Evolutionary conservation across 176 grass and related monocot species (phyloP), one percentile per base, ranked within the genome.

Genomic region (Pontederia paniculata): DNA sequence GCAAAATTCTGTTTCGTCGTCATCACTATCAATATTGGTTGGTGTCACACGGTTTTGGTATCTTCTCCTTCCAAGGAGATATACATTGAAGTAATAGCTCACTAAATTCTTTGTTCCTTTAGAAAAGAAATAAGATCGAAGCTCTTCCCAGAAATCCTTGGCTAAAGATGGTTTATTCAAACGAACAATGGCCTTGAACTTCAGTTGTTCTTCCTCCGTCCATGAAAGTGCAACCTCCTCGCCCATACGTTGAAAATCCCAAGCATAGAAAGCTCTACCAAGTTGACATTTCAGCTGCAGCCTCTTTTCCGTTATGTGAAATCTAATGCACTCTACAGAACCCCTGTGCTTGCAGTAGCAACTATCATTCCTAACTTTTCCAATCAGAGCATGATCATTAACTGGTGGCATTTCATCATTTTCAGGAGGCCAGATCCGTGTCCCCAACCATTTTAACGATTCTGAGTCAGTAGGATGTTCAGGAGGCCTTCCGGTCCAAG

Each of bases 41-140:
- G 82, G 82, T 55, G 77, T 63, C 12, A 80, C 70, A 57, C 76
- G 75, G 64, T 96, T 96, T 41, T 96, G 90, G 21, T 83, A 89
- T 60, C 76, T 80, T 70, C 85, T 70, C 58, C 90, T 28, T 37
- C 79, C 76, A 72, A 89, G 67, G 14, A 96, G 53, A 89, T 89
- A 91, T 59, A 84, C 81, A 65, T 86, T 85, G 62, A 91, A 91
- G 72, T 91, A 91, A 70, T 91, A 91, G 75, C 79, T 89, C 54
- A 86, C 79, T 25, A 89, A 73, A 62, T 67, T 77, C 63, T 75
- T 83, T 77, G 64, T 70, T 44, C 55, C 52, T 45, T 78, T 96
- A 16, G 21, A 69, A 54, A 56, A 67, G 50, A 96, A 83, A 46
- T 63, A 67, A 23, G 52, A 43, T 19, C 55, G 54, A 46, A 89